These are phyloP conservation scores for Suhomyces bribrorum DNA, from an alignment of 1,139 yeast species.

Conservation along the genomic window DNA sequence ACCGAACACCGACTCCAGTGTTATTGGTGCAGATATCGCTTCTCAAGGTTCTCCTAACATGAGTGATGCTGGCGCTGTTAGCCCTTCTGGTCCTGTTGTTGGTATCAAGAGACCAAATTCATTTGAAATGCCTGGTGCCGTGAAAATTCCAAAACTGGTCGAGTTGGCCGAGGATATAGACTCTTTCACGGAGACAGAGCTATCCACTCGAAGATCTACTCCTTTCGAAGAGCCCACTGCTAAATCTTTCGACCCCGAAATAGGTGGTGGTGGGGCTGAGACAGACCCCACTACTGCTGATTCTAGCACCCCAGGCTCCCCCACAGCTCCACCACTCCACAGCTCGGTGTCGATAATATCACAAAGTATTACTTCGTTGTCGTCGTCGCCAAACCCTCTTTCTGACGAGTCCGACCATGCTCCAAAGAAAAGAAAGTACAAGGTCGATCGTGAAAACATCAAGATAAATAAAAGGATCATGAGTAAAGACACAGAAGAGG, in stretches of 20 bases:
- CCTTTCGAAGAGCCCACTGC: constrained; percentile 2
- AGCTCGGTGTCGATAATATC: constrained; percentile 13
- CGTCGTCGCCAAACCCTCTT: constrained; percentile 7
- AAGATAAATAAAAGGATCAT: constrained; percentile 21
- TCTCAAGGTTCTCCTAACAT: not conserved
- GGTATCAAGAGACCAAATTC: not conserved
- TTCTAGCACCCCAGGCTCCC: constrained; percentile 3
- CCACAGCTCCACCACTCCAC: constrained; percentile 4
- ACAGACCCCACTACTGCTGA: constrained; percentile 9
- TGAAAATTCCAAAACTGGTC: not conserved
- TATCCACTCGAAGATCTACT: constrained; percentile 1
- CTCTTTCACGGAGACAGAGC: not conserved
- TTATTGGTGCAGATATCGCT: not conserved
- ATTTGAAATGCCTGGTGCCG: not conserved
- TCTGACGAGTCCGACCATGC: constrained; percentile 11
- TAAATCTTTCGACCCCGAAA: constrained; percentile 1
- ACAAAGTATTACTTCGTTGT: constrained; percentile 12
- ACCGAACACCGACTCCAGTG: not conserved
- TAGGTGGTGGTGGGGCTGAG: constrained; percentile 5
- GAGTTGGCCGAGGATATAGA: not conserved
- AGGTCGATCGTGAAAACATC: constrained; percentile 18
- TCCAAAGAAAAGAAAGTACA: constrained; percentile 15
- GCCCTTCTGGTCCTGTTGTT: too few species aligned
- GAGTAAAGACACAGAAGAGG: constrained; percentile 21
- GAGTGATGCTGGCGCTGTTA: not conserved